Evolutionary conservation across 768 basidiomycete species (phyloP), one percentile per base, ranked within the genome.

Genomic region (Trametes cingulata): DNA sequence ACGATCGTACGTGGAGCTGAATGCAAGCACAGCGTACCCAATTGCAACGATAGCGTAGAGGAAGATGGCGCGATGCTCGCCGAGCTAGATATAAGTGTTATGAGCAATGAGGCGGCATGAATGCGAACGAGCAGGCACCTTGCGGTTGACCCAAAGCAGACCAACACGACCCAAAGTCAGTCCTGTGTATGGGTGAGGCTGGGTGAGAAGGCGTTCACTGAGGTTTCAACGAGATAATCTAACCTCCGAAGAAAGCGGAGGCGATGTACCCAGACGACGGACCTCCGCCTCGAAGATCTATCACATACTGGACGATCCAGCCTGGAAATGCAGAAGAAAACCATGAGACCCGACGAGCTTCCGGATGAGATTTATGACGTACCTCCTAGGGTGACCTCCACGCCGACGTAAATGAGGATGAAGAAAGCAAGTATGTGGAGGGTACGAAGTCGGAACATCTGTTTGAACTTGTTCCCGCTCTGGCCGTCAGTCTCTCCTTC

Each of bases 221-320:
- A 13, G 6, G 19, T 20, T 5, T 29, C n/a, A n/a, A 40, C 15
- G 10, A 24, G 29, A 47, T 22, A 19, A 8, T 10, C 7, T 47
- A 45, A 74, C 73, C 76, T 20, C 77, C 80, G 62, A 80, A 82
- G 71, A 81, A 81, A 6, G 80, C 81, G 14, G 78, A 71, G 5
- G 80, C 78, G 58, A 82, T 76, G 65, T 83, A 84, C 4, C 83
- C 82, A 15, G 83, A 70, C 0, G 72, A 71, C 0, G 75, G 67
- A 1, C 82, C 81, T 17, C 82, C 82, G 5, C 75, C 75, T 12
- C 82, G 74, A 22, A 76, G 71, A 3, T 75, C 64, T 10, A 78
- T 75, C 27, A 83, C 73, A 63, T 77, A 85, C 9, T 81, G 82
- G 9, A 83, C 82, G 33, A 79, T 82, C 83, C 83, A 85, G 0